Evolutionary conservation across 2,329 filamentous ascomycete species (phyloP).

Genomic region (Bipolaris sorokiniana): DNA sequence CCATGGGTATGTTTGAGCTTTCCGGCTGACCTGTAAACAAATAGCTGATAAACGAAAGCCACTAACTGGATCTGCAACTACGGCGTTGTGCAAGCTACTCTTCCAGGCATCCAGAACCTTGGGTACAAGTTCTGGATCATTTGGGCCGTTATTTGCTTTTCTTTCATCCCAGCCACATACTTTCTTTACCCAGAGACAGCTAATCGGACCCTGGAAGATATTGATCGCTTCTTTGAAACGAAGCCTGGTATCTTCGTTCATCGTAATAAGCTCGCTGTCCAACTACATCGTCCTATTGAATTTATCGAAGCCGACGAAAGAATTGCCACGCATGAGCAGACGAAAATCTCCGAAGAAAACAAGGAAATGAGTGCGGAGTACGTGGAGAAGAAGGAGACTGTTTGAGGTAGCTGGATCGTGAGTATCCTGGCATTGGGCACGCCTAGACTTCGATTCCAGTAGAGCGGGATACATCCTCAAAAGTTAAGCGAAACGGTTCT

Average conservation of each 20-base stretch:
- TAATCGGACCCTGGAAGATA: slow-evolving; percentile 55
- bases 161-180: slow-evolving; percentile 60
- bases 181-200: slow-evolving; percentile 62
- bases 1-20: slow-evolving; percentile 24
- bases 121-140: slow-evolving; percentile 62
- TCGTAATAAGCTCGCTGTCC: slow-evolving; percentile 56
- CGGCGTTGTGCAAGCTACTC: slow-evolving; percentile 41
- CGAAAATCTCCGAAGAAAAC: slow-evolving; percentile 10
- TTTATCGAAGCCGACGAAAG: slow-evolving; percentile 57
- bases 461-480: background rate
- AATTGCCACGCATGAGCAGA: slow-evolving; percentile 31
- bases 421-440: accelerated
- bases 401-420: slow-evolving; percentile 10
- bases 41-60: background rate
- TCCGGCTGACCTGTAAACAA: background rate
- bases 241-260: slow-evolving; percentile 53
- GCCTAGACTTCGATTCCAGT: background rate
- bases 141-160: slow-evolving; percentile 61
- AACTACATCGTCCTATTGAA: slow-evolving; percentile 54
- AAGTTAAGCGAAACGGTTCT: no score
- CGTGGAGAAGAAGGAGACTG: slow-evolving; percentile 35
- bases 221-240: slow-evolving; percentile 53
- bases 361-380: slow-evolving; percentile 26
- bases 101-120: slow-evolving; percentile 50
- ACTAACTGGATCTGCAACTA: slow-evolving; percentile 47